Base-by-base conservation (phyloP, 2,329 filamentous ascomycete species). In the Chaetomium sp. region DNA sequence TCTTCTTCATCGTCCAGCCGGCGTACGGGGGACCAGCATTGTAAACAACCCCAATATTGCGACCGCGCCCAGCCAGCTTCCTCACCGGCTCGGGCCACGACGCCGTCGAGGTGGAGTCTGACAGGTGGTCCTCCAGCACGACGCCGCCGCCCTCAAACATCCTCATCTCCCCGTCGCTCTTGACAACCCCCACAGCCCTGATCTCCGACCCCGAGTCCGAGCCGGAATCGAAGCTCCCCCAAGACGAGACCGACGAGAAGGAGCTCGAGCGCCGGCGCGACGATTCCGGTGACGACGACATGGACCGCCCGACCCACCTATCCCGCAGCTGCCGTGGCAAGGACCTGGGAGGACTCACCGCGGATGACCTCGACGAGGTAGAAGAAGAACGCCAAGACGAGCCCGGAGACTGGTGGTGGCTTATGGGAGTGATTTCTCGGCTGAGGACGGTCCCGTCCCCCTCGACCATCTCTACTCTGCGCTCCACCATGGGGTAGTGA, bases 401-500 rank as follows among this genome's bases (percentile, higher is more conserved):
- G 13, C 35, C 35, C 35, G 10, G 4, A 19, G 35, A 7, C 35
- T 16, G 12, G 35, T 16, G 12, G 35, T 13, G 35, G 35, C 3
- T 19, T 13, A 42, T 42, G 35, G 16, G 19, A 13, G 35, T 42
- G 35, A 13, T 42, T 5, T 42, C 35, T 13, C 35, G 4, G 3
- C 12, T 19, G 13, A 42, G 35, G 6, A 42, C 35, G 3, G 13
- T 13, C n/a, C 55, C 55, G 10, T n/a, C 38, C 10, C 29, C 57
- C 2, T 21, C 45, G 3, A 38, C 57, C 1, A 7, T 23, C 45
- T 59, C 57, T 21, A 59, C 10, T 4, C 5, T 35, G 6, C 29
- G 57, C 2, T 27, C 27, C n/a, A 59, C 1, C 10, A 59, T 12
- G 9, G 57, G 57, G 25, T 59, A 59, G 29, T 59, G 19, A 19